phyloP scores from a whole-genome alignment of 768 basidiomycete genomes.

The Solioccasus polychromus region DNA sequence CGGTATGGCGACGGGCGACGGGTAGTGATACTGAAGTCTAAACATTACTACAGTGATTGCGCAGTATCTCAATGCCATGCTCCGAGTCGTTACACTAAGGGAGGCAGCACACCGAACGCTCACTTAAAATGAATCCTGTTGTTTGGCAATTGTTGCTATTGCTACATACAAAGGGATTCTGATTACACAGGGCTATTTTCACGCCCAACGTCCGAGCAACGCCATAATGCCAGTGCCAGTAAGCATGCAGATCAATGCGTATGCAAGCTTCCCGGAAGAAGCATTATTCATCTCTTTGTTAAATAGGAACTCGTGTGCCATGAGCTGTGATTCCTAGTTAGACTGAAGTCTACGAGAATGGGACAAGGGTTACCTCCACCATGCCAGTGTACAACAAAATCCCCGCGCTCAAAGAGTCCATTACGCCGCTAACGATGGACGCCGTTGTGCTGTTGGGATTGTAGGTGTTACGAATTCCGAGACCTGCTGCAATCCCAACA shows the following conservation, averaged over 20 bases:
- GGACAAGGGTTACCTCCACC: conserved; percentile 56
- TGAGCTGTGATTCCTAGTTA: conserved; percentile 46
- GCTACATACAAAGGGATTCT: too few relatives aligned
- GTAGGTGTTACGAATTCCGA: conserved; percentile 73
- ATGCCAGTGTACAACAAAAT: conserved; percentile 86
- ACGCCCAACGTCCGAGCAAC: conserved; percentile 88
- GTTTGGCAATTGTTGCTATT: too few relatives aligned
- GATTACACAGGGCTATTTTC: too few relatives aligned
- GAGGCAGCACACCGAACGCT: too few relatives aligned
- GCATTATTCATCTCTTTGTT: conserved; percentile 81
- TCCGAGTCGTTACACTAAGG: too few relatives aligned
- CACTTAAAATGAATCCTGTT: too few relatives aligned
- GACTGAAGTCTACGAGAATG: background rate
- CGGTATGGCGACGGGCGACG: too few relatives aligned
- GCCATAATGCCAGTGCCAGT: conserved; percentile 88
- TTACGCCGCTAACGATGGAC: conserved; percentile 76
- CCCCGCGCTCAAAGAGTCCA: conserved; percentile 85
- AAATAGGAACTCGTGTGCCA: conserved; percentile 95
- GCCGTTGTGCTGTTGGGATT: conserved; percentile 77
- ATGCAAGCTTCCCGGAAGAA: conserved; percentile 61
- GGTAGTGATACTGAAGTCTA: too few relatives aligned
- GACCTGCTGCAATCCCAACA: conserved; percentile 81
- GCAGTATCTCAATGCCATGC: too few relatives aligned
- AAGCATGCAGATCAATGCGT: conserved; percentile 76
- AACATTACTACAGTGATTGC: too few relatives aligned